A percentile compares a stretch with the other conserved stretches of the same genome.
Evolutionary conservation across 2,329 filamentous ascomycete species (phyloP).

Genomic region (Aspergillus calidoustus): DNA sequence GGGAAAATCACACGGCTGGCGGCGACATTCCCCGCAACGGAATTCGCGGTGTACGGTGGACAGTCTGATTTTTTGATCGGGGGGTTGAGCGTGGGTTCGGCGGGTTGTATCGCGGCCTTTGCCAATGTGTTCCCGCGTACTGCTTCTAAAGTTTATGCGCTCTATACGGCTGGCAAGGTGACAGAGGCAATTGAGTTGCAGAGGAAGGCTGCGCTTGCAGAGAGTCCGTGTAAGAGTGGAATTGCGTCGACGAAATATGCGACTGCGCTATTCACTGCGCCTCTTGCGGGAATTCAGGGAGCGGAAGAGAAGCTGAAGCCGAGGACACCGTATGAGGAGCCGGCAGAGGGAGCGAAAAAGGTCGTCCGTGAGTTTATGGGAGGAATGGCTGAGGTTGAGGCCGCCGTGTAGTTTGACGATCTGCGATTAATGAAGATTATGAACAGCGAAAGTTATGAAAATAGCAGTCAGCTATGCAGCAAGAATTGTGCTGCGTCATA

Average conservation of each 20-base stretch:
- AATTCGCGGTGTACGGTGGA: slow-evolving; percentile 72
- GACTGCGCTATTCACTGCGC: slow-evolving; percentile 63
- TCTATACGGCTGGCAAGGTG: slow-evolving; percentile 63
- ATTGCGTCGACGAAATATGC: slow-evolving; percentile 73
- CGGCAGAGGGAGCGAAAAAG: slow-evolving; percentile 50
- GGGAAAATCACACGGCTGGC: slow-evolving; percentile 64
- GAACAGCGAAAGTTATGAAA: background rate
- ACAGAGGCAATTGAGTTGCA: slow-evolving; percentile 66
- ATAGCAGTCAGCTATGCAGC: background rate
- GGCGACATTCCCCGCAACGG: slow-evolving; percentile 55
- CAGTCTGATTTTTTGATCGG: slow-evolving; percentile 72
- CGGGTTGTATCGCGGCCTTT: slow-evolving; percentile 63
- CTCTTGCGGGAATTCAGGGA: slow-evolving; percentile 62
- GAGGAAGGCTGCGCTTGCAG: slow-evolving; percentile 65
- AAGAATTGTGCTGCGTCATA: background rate
- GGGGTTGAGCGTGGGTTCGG: slow-evolving; percentile 57
- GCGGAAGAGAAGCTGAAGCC: slow-evolving; percentile 64
- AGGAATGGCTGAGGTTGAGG: slow-evolving; percentile 48
- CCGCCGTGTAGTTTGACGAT: slow-evolving; percentile 8
- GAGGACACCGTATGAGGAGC: slow-evolving; percentile 63
- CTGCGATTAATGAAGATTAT: background rate
- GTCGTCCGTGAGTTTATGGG: slow-evolving; percentile 47
- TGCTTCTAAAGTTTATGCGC: slow-evolving; percentile 61
- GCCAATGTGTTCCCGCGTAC: slow-evolving; percentile 62
- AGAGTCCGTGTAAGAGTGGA: slow-evolving; percentile 68